Evolutionary conservation across 345 rosid species (phyloP), one percentile per base, ranked within the genome.

Genomic region (Gossypium bickii): DNA sequence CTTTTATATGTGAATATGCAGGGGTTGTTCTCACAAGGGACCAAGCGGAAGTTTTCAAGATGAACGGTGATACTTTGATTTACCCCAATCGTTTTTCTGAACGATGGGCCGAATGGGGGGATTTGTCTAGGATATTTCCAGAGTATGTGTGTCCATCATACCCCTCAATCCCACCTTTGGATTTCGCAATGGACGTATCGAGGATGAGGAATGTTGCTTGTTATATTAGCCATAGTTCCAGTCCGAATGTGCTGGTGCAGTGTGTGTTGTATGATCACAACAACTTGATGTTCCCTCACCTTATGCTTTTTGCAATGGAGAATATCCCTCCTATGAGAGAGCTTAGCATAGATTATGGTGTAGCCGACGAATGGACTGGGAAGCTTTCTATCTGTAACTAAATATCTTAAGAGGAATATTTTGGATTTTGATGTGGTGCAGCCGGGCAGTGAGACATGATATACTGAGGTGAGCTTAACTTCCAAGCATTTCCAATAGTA

Each of bases 301-400:
- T 90, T 70, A 95, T 93, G 99, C 89, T 95, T 76, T 95, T 93
- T 16, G 91, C 98, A 5, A 69, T 88, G 82, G 98, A 95, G 82
- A 90, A 90, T 71, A 93, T 95, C 59, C 97, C 94, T 71, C 97
- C 99, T 48, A 66, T 95, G 85, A 86, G 87, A 78, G 96, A 93
- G 84, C 91, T 95, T 18, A 91, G 99, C 83, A 90, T 95, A 73
- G 98, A 93, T 78, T 95, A 95, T 76, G 99, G 99, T 63, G 91
- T 91, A 47, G 85, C 89, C 67, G 92, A 89, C 83, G 98, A 94
- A 22, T 84, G 88, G 85, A 80, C 81, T 1, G 91, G 87, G 77
- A 94, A 94, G 85, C 98, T 92, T 61, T 78, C 93, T 41, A 89
- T 92, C 72, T 92, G 93, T 84, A 92, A 80, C 80, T 89, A 57